Percentiles rank a stretch among this genome's conserved stretches.
Conservation (phyloP, 192 early-diverging fungal species). For the Helicostylum pulchrum region DNA sequence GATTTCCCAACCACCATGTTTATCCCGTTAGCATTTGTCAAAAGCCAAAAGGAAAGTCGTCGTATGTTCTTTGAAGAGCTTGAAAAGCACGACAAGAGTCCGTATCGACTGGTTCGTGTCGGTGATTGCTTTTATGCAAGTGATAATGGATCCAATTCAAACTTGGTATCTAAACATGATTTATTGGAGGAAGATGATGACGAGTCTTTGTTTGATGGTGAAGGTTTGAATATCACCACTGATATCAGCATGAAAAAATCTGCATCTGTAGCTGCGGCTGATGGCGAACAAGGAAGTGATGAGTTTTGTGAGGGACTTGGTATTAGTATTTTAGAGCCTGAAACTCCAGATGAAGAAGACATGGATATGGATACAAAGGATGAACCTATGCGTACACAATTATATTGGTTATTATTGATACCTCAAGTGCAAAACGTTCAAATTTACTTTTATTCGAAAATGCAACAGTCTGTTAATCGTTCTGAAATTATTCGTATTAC, state of each 20-base stretch:
- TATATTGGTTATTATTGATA: conserved; percentile 66
- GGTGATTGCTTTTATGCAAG: conserved; percentile 54
- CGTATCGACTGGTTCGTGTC: conserved; percentile 46
- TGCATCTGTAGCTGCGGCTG: background rate
- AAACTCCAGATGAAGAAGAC: conserved; percentile 19
- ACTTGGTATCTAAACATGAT: background rate
- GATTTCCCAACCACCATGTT: conserved; percentile 53
- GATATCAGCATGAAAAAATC: background rate
- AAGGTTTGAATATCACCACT: conserved; percentile 13
- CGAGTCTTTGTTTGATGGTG: background rate
- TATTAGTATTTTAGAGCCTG: conserved; percentile 40
- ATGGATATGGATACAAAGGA: background rate
- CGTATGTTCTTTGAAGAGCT: conserved; percentile 52
- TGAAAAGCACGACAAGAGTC: conserved; percentile 41
- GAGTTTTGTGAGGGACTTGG: conserved; percentile 52
- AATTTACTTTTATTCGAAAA: conserved; percentile 69
- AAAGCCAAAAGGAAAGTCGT: conserved; percentile 38
- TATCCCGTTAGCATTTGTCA: conserved; percentile 51
- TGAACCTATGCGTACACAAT: conserved; percentile 26
- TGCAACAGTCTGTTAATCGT: conserved; percentile 46
- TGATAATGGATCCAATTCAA: conserved; percentile 15
- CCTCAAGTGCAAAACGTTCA: conserved; percentile 52
- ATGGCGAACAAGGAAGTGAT: conserved; percentile 22
- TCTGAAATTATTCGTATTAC: conserved; percentile 52
- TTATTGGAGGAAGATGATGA: conserved; percentile 6